Base-by-base conservation (phyloP, 805 yeast genomes). In the Hanseniaspora singularis region DNA sequence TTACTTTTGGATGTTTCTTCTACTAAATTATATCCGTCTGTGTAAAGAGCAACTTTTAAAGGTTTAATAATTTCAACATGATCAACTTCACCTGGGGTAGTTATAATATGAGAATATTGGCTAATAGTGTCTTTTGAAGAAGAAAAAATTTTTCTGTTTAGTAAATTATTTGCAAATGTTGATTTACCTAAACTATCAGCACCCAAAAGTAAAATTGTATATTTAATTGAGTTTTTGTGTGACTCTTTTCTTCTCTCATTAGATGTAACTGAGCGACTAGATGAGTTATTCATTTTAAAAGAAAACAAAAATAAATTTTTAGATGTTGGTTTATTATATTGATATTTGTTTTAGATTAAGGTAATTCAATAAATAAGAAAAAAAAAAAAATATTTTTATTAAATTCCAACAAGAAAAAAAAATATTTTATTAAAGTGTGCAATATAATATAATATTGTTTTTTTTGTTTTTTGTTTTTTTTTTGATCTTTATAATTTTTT, bases 131-230 rank as follows among this genome's bases (percentile, higher is more conserved):
- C 26, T 10, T 24, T n/a, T 10, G n/a, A 70, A 54, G 67, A 81
- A 49, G 77, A 72, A 51, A 81, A 59, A 32, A 81, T 68, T 49
- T 71, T 73, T 33, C 77, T 74, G 57, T 77, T 82, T 51, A 82
- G 61, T 42, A 82, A 59, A 37, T 82, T 71, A 57, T 82, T 82
- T 51, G 81, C 68, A 57, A 82, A 82, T 0, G 89, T 77, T 18
- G 88, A 75, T 58, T 81, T 82, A 10, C 94, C 94, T 0, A 84
- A 73, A 15, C 89, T 89, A 51, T 77, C 71, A 39, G 75, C 74
- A 16, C 94, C 94, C 20, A 78, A 76, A 15, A 80, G 71, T 76
- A 82, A 71, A 55, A 82, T 66, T 33, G 87, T 77, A 65, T 81
- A 81, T 52, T 80, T 76, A 57, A 81, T 70, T 32, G 85, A 87